Evolutionary conservation across 2,329 filamentous ascomycete species (phyloP).

Genomic region (Didymella exigua): DNA sequence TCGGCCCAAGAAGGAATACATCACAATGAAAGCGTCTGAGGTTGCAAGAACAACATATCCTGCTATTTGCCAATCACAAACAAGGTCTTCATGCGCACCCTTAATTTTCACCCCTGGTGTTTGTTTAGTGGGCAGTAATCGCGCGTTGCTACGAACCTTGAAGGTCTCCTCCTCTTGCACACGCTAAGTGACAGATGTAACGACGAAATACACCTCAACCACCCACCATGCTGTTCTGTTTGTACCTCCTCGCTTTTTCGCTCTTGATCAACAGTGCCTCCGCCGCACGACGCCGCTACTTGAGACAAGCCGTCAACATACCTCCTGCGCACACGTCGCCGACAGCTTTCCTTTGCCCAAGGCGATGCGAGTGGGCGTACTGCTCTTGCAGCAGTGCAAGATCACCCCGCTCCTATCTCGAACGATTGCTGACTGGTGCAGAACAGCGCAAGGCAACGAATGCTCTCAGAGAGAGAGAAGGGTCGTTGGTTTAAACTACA

Average conservation of each 20-base stretch:
- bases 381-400: background rate
- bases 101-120: background rate
- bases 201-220: background rate
- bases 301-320: background rate
- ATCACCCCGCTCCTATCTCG: background rate
- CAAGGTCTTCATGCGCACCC: background rate
- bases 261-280: background rate
- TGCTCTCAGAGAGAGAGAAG: background rate
- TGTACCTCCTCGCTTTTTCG: background rate
- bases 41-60: background rate
- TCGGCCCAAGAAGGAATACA: too few species aligned
- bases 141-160: background rate
- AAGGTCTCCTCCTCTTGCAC: background rate
- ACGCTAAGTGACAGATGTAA: too few species aligned
- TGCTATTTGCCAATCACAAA: too few species aligned
- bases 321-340: background rate
- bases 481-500: background rate
- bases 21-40: background rate
- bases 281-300: background rate
- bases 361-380: background rate
- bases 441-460: background rate
- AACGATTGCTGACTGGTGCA: background rate
- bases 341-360: background rate
- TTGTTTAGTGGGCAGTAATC: background rate
- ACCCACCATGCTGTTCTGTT: background rate